Evolutionary conservation across 805 yeast genomes (phyloP).

Genomic region (Teunomyces tritomae): DNA sequence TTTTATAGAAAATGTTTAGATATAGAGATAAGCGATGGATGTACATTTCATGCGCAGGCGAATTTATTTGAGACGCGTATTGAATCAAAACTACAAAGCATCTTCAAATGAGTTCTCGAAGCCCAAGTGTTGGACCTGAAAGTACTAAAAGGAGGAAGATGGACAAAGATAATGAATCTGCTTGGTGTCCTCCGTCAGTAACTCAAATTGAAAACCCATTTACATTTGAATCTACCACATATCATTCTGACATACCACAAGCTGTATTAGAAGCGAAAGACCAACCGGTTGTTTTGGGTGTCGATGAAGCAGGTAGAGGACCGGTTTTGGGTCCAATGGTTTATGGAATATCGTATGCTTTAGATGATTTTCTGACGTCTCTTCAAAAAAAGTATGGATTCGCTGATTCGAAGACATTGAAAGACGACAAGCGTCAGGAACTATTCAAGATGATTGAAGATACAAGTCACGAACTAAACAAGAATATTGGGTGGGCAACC

Average conservation of each 20-base stretch:
- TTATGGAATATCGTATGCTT: conserved; percentile 81
- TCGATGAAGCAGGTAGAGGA: conserved; percentile 98
- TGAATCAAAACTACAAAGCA: background rate
- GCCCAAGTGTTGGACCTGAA: background rate
- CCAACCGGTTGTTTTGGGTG: conserved; percentile 67
- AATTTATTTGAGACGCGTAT: conserved; percentile 1
- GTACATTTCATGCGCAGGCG: background rate
- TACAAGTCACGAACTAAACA: conserved; percentile 39
- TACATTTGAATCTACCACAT: conserved; percentile 44
- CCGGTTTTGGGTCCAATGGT: conserved; percentile 99
- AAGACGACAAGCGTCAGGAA: conserved; percentile 63
- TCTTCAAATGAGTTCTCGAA: background rate
- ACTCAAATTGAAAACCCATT: conserved; percentile 22
- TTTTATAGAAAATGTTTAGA: background rate
- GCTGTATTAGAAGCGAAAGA: conserved; percentile 27
- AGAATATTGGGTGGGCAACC: conserved; percentile 83
- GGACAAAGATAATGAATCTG: background rate
- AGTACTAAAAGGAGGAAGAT: background rate
- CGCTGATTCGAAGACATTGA: conserved; percentile 89
- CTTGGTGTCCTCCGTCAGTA: conserved; percentile 39
- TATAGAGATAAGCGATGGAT: background rate
- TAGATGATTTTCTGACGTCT: conserved; percentile 46
- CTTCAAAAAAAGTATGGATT: conserved; percentile 65
- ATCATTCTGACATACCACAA: conserved; percentile 49
- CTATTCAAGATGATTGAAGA: conserved; percentile 60